Percentiles rank a stretch among this genome's conserved stretches.
These are phyloP conservation scores for Pseudogymnoascus sp. DNA, from an alignment of 2,329 filamentous ascomycete genomes.

Conservation along the genomic window DNA sequence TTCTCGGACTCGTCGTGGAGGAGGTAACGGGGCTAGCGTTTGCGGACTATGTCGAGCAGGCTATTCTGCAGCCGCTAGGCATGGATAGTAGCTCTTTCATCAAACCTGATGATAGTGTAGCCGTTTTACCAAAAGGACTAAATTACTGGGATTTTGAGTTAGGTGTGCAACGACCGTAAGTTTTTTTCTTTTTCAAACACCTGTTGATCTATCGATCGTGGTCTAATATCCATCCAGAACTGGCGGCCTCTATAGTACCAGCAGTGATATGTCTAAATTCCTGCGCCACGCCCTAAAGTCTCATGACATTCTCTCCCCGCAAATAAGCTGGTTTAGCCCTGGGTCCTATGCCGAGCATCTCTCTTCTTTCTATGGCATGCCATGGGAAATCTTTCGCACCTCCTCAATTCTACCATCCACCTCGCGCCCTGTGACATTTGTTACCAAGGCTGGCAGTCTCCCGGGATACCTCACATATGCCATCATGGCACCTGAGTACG, in stretches of 20 bases:
- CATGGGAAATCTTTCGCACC: slow-evolving; percentile 40
- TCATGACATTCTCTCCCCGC: slow-evolving; percentile 32
- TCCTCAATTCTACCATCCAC: slow-evolving; percentile 32
- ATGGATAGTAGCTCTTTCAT: not conserved
- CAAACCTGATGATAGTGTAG: slow-evolving; percentile 16
- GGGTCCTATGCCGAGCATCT: slow-evolving; percentile 31
- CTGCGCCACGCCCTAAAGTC: slow-evolving; percentile 36
- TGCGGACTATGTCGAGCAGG: slow-evolving; percentile 14
- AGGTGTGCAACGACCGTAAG: slow-evolving; percentile 33
- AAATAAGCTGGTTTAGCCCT: slow-evolving; percentile 33
- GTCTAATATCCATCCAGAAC: not conserved
- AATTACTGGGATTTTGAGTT: slow-evolving; percentile 35
- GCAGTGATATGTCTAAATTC: slow-evolving; percentile 35
- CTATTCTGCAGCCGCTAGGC: not conserved
- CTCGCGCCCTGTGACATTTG: slow-evolving; percentile 33
- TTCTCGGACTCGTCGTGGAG: slow-evolving; percentile 24
- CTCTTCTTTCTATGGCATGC: slow-evolving; percentile 37
- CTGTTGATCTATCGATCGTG: not conserved
- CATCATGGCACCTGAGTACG: slow-evolving; percentile 36
- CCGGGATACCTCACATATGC: slow-evolving; percentile 36
- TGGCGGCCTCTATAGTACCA: not conserved
- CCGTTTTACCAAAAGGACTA: slow-evolving; percentile 19
- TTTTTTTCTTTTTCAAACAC: not conserved
- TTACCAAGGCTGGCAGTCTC: slow-evolving; percentile 37
- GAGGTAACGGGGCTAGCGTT: slow-evolving; percentile 24